Evolutionary conservation across 2,329 filamentous ascomycete species (phyloP).

Genomic region (Aspergillus sclerotialis): DNA sequence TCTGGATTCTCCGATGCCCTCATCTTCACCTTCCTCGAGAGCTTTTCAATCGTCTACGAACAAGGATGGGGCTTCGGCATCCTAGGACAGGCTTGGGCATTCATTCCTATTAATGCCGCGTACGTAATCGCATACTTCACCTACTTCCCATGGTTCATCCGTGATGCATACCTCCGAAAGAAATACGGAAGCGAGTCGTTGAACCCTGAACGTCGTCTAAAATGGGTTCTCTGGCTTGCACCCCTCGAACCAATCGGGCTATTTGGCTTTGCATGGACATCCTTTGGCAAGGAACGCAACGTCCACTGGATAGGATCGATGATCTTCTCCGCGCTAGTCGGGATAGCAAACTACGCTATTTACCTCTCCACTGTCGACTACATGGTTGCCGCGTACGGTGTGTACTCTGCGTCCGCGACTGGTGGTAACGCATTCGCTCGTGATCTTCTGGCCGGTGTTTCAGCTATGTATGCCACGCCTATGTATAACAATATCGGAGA

Average conservation of each 20-base stretch:
- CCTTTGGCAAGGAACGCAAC: slow-evolving; percentile 53
- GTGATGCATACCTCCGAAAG: slow-evolving; percentile 29
- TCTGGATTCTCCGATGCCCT: slow-evolving; percentile 66
- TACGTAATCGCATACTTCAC: slow-evolving; percentile 56
- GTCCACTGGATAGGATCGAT: slow-evolving; percentile 61
- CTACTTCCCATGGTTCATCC: slow-evolving; percentile 47
- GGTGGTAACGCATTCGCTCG: slow-evolving; percentile 68
- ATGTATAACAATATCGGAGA: slow-evolving; percentile 55
- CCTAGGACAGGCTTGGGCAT: slow-evolving; percentile 52
- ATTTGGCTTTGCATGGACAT: slow-evolving; percentile 62
- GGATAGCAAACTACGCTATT: slow-evolving; percentile 64
- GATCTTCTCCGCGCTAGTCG: slow-evolving; percentile 58
- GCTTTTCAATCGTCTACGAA: slow-evolving; percentile 49
- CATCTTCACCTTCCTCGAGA: slow-evolving; percentile 59
- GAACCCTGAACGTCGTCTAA: slow-evolving; percentile 58
- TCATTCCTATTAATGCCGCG: slow-evolving; percentile 60
- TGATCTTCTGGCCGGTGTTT: slow-evolving; percentile 64
- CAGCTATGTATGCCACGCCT: slow-evolving; percentile 60
- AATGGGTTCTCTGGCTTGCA: slow-evolving; percentile 57
- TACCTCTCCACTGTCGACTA: slow-evolving; percentile 72
- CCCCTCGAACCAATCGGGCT: slow-evolving; percentile 59
- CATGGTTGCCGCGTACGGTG: slow-evolving; percentile 66
- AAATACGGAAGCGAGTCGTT: slow-evolving; percentile 42
- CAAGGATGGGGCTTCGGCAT: slow-evolving; percentile 54
- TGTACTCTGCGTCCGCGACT: slow-evolving; percentile 65